Percentiles rank a stretch among this genome's conserved stretches.
These are phyloP conservation scores for Phylloporus scabripes DNA, from an alignment of 768 basidiomycete genomes.

Conservation along the genomic window DNA sequence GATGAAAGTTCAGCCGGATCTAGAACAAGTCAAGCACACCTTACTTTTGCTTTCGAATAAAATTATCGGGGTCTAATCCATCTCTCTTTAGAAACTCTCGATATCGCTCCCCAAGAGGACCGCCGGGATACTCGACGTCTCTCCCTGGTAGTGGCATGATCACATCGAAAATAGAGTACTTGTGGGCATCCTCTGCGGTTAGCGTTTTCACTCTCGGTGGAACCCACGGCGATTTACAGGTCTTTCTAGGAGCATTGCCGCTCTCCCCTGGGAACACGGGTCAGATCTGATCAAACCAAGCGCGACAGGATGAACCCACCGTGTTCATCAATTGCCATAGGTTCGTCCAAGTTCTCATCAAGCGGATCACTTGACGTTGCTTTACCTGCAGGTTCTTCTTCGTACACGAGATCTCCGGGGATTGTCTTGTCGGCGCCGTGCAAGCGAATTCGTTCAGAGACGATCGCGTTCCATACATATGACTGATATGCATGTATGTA, in stretches of 20 bases:
- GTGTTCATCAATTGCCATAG: slow-evolving; percentile 30
- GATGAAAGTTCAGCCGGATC: slow-evolving; percentile 7
- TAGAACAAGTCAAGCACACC: slow-evolving; percentile 16
- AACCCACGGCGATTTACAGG: slow-evolving; percentile 43
- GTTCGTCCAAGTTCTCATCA: slow-evolving; percentile 29
- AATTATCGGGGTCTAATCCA: slow-evolving; percentile 87
- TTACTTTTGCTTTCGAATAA: slow-evolving; percentile 85
- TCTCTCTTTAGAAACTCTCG: slow-evolving; percentile 75
- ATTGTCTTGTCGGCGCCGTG: slow-evolving; percentile 71
- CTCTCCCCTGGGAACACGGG: slow-evolving; percentile 17
- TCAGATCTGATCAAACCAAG: slow-evolving; percentile 7
- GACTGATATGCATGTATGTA: slow-evolving; percentile 99
- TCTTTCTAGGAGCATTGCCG: slow-evolving; percentile 15
- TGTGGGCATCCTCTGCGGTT: slow-evolving; percentile 67
- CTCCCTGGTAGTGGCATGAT: slow-evolving; percentile 97
- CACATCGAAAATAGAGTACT: slow-evolving; percentile 89
- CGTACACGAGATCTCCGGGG: slow-evolving; percentile 88
- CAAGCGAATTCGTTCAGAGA: slow-evolving; percentile 84
- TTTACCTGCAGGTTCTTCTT: slow-evolving; percentile 32
- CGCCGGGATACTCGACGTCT: slow-evolving; percentile 90
- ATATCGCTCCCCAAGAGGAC: slow-evolving; percentile 81
- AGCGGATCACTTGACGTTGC: slow-evolving; percentile 22
- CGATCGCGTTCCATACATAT: slow-evolving; percentile 97
- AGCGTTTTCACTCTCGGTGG: slow-evolving; percentile 72
- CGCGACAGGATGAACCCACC: slow-evolving; percentile 20